Percentiles rank a stretch among this genome's conserved stretches.
Evolutionary conservation across 768 basidiomycete species (phyloP).

Genomic region (Kwoniella sp.): DNA sequence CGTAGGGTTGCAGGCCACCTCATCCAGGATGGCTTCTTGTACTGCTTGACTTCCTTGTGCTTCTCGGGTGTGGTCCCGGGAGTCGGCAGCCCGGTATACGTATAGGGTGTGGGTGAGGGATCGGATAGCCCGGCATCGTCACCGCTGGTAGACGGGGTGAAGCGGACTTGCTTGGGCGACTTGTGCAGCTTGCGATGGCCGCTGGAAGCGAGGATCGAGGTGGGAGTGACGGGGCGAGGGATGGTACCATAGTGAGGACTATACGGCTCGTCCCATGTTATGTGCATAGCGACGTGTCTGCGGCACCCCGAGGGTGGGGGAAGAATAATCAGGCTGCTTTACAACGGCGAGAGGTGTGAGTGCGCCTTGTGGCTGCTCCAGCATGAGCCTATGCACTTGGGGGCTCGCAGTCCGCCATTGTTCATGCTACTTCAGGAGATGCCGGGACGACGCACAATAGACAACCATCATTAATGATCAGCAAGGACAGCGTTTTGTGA

Average conservation of each 20-base stretch:
- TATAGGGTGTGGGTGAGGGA: background rate
- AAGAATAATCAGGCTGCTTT: too few species aligned
- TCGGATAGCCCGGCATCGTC: background rate
- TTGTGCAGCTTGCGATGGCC: constrained; percentile 17
- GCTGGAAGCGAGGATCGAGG: background rate
- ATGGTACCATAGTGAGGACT: background rate
- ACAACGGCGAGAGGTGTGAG: too few species aligned
- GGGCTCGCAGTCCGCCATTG: too few species aligned
- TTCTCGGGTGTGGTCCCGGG: constrained; percentile 6
- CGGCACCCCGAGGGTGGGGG: too few species aligned
- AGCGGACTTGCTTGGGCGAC: constrained; percentile 10
- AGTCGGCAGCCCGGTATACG: background rate
- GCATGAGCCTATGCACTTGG: too few species aligned
- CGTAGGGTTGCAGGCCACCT: constrained; percentile 4
- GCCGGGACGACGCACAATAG: too few species aligned
- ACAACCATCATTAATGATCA: too few species aligned
- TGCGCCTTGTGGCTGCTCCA: too few species aligned
- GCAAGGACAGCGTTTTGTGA: too few species aligned
- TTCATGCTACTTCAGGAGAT: too few species aligned
- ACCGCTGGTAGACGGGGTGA: constrained; percentile 13
- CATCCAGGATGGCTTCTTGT: constrained; percentile 10
- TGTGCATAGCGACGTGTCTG: constrained; percentile 18
- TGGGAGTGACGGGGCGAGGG: background rate
- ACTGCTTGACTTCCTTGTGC: background rate
- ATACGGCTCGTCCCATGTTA: constrained; percentile 27